Evolutionary conservation across 345 rosid species (phyloP), one percentile per base, ranked within the genome.

Genomic region (Euclidium syriacum): DNA sequence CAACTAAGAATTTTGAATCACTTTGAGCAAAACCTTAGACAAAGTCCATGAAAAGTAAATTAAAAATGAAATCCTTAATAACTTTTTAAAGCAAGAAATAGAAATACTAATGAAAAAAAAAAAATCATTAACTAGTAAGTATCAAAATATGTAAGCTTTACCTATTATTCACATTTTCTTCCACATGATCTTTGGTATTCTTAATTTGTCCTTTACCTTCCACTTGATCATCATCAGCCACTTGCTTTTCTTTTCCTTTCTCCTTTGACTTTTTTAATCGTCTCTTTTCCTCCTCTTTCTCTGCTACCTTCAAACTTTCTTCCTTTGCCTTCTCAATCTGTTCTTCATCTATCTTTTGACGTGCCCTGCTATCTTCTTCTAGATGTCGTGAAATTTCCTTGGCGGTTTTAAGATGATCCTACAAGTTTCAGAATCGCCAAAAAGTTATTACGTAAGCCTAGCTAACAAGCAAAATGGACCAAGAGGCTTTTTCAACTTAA

Each of bases 221-320:
- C 62, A 81, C 33, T 62, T 81, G 87, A 73, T 78, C 52, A 58
- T 38, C 72, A 7, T 26, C 41, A 46, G 10, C 39, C 34, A 55
- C 47, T 72, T 65, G 62, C 70, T 73, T 29, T 72, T 75, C 35
- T 53, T 23, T 32, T 49, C 35, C 61, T 64, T 42, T 9, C 42
- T 52, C 61, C 52, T 52, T 12, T 23, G 58, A 52, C 41, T 52
- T 30, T 40, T 52, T 41, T 64, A 14, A 6, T 20, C 34, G 34
- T 32, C 42, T 39, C 32, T 32, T 16, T 64, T 4, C 40, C 17
- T 52, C 17, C 3, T 16, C 27, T 11, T 54, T 0, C 52, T 33
- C 4, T 36, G 29, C 39, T 16, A 0, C 4, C 30, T 12, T 14
- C 52, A 52, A 24, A 19, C 46, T 53, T 32, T 0, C 2, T 7